Conservation (phyloP, 1,284 basidiomycete genomes). For the Ganoderma lucidum region DNA sequence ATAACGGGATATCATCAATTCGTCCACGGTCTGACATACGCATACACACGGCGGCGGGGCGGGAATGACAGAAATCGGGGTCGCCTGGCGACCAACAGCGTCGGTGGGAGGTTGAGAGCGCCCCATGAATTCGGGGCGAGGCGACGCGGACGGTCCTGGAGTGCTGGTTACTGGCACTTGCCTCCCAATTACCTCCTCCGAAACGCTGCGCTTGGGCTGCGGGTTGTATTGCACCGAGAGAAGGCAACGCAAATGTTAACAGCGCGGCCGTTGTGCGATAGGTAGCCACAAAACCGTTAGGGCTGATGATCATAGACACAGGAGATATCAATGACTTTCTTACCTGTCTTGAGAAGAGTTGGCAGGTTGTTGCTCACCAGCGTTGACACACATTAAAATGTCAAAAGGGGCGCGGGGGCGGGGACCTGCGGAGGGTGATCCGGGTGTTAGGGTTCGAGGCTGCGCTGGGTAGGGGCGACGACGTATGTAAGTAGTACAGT, state of each 20-base stretch:
- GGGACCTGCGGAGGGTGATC: not conserved
- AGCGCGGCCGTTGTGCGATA: not conserved
- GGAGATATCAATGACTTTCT: not conserved
- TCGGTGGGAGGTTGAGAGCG: not conserved
- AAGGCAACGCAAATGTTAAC: not conserved
- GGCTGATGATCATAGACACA: not conserved
- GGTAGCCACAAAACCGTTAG: not conserved
- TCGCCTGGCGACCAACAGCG: slow-evolving; percentile 3
- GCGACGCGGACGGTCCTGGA: not conserved
- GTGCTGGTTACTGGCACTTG: not conserved
- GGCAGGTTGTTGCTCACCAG: not conserved
- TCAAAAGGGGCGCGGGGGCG: not conserved
- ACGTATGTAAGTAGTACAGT: too few relatives aligned
- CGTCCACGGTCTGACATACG: not conserved
- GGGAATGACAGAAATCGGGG: not conserved
- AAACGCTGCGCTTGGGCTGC: too few relatives aligned
- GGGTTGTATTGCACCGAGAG: too few relatives aligned
- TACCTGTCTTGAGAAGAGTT: not conserved
- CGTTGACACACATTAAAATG: not conserved
- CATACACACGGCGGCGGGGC: not conserved
- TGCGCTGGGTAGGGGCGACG: too few relatives aligned
- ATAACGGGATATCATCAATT: slow-evolving; percentile 1
- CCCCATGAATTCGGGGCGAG: too few relatives aligned
- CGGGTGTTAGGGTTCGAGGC: not conserved
- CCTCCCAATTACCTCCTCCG: not conserved